phyloP scores from a whole-genome alignment of 331 rosid genomes.

The Prunus yedoensis region DNA sequence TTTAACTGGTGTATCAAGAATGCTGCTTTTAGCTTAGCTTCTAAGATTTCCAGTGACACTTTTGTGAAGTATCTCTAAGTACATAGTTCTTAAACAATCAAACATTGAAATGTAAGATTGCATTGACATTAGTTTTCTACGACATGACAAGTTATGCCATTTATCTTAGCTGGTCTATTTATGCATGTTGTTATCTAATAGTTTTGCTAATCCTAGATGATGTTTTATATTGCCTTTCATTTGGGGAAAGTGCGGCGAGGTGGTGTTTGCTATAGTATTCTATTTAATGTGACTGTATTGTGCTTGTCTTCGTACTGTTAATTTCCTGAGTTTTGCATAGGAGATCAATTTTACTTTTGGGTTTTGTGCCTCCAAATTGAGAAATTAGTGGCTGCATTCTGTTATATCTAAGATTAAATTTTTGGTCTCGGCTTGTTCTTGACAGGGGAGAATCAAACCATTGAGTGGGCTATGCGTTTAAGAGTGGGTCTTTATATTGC shows the following conservation, averaged over 20 bases:
- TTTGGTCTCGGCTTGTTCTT: constrained; percentile 13
- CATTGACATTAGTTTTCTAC: background rate
- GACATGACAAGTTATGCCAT: background rate
- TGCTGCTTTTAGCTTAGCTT: constrained; percentile 1
- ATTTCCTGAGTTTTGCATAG: background rate
- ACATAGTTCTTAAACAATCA: background rate
- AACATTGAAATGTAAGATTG: background rate
- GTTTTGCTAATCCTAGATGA: background rate
- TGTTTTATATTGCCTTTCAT: background rate
- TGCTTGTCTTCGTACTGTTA: background rate
- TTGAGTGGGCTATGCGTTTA: constrained; percentile 98
- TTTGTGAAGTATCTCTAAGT: constrained; percentile 6
- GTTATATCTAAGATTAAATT: background rate
- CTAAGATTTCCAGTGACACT: background rate
- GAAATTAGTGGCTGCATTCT: background rate
- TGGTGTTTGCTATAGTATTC: background rate
- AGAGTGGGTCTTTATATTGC: constrained; percentile 86
- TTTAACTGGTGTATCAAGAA: background rate
- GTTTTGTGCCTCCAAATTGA: background rate
- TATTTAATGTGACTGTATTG: background rate
- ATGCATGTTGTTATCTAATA: background rate
- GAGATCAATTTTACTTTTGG: background rate
- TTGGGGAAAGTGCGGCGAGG: background rate
- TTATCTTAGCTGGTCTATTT: background rate
- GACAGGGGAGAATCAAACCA: constrained; percentile 94